Evolutionary conservation across 176 grass and related monocot species (phyloP).

Genomic region (Oryza australiensis): DNA sequence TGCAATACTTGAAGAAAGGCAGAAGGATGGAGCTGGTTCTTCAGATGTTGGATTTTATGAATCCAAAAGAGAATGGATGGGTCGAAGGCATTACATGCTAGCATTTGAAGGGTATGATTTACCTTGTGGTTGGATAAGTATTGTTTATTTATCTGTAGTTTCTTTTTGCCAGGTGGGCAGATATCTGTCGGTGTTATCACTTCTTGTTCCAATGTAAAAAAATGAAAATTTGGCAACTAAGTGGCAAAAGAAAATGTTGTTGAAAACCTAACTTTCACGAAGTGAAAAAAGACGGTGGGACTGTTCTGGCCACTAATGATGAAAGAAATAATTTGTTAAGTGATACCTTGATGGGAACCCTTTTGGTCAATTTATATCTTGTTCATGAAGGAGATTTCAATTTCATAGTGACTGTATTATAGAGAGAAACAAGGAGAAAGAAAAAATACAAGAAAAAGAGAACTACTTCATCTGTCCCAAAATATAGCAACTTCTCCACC

Average conservation of each 20-base stretch:
- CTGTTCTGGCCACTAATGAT: background rate
- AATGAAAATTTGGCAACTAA: background rate
- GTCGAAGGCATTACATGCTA: constrained; percentile 79
- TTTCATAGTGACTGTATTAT: background rate
- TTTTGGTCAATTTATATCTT: constrained; percentile 10
- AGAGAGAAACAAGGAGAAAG: background rate
- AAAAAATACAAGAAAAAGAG: background rate
- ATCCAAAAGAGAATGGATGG: constrained; percentile 95
- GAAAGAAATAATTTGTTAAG: constrained; percentile 19
- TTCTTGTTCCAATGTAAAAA: background rate
- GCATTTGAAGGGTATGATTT: constrained; percentile 76
- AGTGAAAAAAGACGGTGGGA: constrained; percentile 3
- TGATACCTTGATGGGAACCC: background rate
- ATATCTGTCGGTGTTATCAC: background rate
- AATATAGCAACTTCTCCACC: too few species aligned
- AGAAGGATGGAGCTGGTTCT: constrained; percentile 56
- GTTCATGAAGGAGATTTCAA: background rate
- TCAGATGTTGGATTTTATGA: constrained; percentile 87
- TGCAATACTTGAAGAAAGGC: constrained; percentile 63
- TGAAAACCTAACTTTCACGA: constrained; percentile 22
- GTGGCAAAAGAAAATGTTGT: background rate
- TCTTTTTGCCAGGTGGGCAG: background rate
- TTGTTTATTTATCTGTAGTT: constrained; percentile 35
- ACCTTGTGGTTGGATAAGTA: constrained; percentile 22
- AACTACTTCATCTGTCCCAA: too few species aligned